Conservation (phyloP, 2,329 filamentous ascomycete genomes). For the Beauveria asiatica region DNA sequence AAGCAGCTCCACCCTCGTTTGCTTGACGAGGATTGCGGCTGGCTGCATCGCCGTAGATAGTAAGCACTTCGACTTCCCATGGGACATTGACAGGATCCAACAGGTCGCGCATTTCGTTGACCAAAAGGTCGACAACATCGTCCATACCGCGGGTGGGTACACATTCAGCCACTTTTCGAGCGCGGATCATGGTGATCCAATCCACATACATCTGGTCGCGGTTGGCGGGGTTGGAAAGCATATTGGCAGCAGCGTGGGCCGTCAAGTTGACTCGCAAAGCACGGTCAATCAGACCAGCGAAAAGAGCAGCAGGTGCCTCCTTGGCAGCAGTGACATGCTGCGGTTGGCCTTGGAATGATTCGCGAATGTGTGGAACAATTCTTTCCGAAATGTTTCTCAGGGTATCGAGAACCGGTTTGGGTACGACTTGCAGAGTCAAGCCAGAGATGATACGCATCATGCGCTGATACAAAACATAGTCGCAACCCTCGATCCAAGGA, state of each 20-base stretch:
- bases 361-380: constrained; percentile 72
- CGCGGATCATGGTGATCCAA: constrained; percentile 62
- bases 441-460: constrained; percentile 89
- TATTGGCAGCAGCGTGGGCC: constrained; percentile 87
- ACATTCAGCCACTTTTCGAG: constrained; percentile 55
- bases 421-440: constrained; percentile 86
- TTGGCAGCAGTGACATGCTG: constrained; percentile 80
- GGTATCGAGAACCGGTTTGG: constrained; percentile 77
- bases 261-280: constrained; percentile 87
- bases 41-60: constrained; percentile 50
- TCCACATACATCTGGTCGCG: constrained; percentile 94
- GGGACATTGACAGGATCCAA: constrained; percentile 59
- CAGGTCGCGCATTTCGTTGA: constrained; percentile 61
- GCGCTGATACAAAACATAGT: constrained; percentile 91
- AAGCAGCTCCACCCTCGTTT: constrained; percentile 17
- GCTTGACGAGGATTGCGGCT: constrained; percentile 35
- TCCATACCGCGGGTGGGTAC: constrained; percentile 57
- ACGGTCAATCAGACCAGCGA: constrained; percentile 76
- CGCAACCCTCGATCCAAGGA: constrained; percentile 90
- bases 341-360: constrained; percentile 79
- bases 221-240: constrained; percentile 81
- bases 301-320: constrained; percentile 78
- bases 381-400: constrained; percentile 78
- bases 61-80: constrained; percentile 55
- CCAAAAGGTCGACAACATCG: constrained; percentile 52